Conservation (phyloP, 305 asterid species). For the Solanum hybrid region DNA sequence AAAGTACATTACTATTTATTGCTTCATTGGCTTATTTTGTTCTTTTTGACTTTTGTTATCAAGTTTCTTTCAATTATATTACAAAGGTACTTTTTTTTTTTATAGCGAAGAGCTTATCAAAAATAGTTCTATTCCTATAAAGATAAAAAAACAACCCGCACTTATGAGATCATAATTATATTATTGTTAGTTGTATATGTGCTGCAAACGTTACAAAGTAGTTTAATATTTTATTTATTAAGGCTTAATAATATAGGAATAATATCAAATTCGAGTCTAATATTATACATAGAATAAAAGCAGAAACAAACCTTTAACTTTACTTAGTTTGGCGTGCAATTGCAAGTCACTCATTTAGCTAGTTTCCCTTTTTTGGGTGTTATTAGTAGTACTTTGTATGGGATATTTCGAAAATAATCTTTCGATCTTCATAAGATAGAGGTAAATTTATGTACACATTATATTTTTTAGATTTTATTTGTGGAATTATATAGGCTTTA, state of each 20-base stretch:
- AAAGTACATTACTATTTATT: no score
- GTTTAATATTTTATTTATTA: no score
- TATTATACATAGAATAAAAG: neutral
- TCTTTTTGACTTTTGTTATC: neutral
- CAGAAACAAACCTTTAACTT: neutral
- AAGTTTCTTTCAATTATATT: neutral
- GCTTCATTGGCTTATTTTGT: neutral
- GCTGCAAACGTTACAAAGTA: neutral
- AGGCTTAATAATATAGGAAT: no score
- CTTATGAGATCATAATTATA: neutral
- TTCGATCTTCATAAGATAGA: no score
- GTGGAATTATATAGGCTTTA: no score
- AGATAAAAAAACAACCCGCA: neutral
- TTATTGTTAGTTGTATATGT: neutral
- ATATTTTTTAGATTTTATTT: no score
- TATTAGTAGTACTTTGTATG: neutral
- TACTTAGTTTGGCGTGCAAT: neutral
- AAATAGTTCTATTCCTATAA: neutral
- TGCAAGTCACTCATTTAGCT: neutral
- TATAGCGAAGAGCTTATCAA: no score
- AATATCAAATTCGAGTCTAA: no score
- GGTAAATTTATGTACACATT: no score
- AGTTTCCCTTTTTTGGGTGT: neutral
- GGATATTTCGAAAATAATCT: neutral
- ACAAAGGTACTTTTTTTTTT: neutral